Percentiles rank a stretch among this genome's conserved stretches.
phyloP scores from a whole-genome alignment of 2,329 filamentous ascomycete genomes.

The Lecanoromycetidae sp. region DNA sequence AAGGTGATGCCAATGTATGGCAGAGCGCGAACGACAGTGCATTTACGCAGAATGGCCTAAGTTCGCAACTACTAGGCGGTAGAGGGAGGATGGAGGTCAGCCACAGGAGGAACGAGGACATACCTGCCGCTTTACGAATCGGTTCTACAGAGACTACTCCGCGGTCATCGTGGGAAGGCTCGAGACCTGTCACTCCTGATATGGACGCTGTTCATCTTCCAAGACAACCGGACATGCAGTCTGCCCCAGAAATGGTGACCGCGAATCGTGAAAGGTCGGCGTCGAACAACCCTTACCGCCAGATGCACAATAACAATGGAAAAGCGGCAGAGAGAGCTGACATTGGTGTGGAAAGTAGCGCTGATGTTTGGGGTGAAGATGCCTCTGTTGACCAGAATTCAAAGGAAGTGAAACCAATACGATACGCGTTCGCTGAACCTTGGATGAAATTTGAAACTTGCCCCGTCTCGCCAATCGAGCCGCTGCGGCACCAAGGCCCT shows the following conservation, averaged over 20 bases:
- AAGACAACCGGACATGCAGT: neutral
- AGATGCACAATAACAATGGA: neutral
- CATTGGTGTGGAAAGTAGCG: neutral
- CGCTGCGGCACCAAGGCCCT: neutral
- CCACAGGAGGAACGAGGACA: neutral
- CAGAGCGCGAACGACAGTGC: neutral
- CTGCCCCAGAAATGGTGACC: neutral
- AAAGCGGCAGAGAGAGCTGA: constrained; percentile 1
- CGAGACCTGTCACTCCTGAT: neutral
- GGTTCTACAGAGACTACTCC: constrained; percentile 10
- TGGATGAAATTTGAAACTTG: constrained; percentile 6
- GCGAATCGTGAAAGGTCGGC: neutral
- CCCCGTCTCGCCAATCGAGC: neutral
- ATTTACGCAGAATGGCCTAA: constrained; percentile 4
- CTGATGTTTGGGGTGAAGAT: neutral
- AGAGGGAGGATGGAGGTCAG: neutral
- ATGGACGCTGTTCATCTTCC: neutral
- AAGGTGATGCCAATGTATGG: neutral
- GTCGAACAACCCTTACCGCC: constrained; percentile 7
- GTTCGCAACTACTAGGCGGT: constrained; percentile 1
- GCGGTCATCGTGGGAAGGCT: constrained; percentile 13
- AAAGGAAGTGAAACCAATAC: neutral
- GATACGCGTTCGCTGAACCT: constrained; percentile 2
- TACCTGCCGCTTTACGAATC: constrained; percentile 6
- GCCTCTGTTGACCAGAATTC: neutral